A percentile compares a stretch with the other conserved stretches of the same genome.
Conservation (phyloP, 2,329 filamentous ascomycete genomes). For the Scleromitrula shiraiana region DNA sequence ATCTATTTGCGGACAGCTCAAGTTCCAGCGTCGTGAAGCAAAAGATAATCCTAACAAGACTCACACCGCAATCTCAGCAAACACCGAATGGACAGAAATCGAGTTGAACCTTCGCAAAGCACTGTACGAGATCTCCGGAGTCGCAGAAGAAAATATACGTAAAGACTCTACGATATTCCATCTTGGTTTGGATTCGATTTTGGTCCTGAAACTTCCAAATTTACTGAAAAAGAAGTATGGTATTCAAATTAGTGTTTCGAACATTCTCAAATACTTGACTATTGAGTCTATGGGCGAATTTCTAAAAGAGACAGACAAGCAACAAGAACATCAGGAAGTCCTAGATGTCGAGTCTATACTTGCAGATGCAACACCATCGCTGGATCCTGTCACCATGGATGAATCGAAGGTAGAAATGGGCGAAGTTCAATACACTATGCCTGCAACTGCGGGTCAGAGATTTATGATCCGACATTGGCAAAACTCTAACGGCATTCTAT, state of each 20-base stretch:
- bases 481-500: conserved; percentile 55
- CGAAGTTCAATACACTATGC: conserved; percentile 46
- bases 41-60: neutral
- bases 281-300: conserved; percentile 53
- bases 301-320: conserved; percentile 25
- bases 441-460: conserved; percentile 67
- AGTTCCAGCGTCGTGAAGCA: conserved; percentile 28
- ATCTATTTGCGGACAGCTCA: conserved; percentile 57
- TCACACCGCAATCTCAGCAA: neutral
- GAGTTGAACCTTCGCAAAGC: conserved; percentile 37
- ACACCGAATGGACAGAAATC: conserved; percentile 29
- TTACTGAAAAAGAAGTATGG: conserved; percentile 58
- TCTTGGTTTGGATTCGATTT: conserved; percentile 85
- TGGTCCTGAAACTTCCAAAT: conserved; percentile 73
- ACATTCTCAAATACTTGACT: conserved; percentile 60
- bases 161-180: conserved; percentile 65
- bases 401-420: conserved; percentile 34
- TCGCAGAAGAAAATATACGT: conserved; percentile 49
- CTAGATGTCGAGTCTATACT: conserved; percentile 38
- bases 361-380: conserved; percentile 27
- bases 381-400: conserved; percentile 34
- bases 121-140: conserved; percentile 51
- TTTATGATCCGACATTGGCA: conserved; percentile 78
- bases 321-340: conserved; percentile 1
- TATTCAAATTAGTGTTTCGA: conserved; percentile 58